Base-by-base conservation (phyloP, 2,329 filamentous ascomycete species). In the Fusarium sp. region DNA sequence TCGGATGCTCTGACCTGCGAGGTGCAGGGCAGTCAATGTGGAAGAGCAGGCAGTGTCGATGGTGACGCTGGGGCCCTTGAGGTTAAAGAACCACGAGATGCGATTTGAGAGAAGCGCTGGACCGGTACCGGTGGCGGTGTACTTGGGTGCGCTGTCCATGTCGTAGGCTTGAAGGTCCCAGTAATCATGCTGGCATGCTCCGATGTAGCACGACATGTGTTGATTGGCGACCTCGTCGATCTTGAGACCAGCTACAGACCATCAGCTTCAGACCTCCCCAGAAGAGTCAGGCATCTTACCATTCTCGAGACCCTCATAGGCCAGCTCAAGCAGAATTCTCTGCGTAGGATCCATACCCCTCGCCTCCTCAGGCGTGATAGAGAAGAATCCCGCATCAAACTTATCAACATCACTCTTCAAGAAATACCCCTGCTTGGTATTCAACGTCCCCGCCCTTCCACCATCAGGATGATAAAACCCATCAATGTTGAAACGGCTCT, bases 1-100 rank as follows among this genome's bases (percentile, higher is more conserved):
- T 26, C 54, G 62, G n/a, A 68, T 39, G 1, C 69, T 59, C 7
- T 61, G 57, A 3, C 44, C 24, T 22, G 61, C 61, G 54, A 69
- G 66, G 38, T 69, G 61, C 11, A 69, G 41, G 15, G 54, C 66
- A 50, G 35, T 48, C 42, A 69, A 41, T 2, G 47, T 38, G 4
- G 61, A 66, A 12, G 61, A 66, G 48, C 66, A 69, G 4, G 66
- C 66, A 7, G 66, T 69, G 38, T 66, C 53, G n/a, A 69, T 36
- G 11, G 66, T 69, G 18, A 66, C 36, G 18, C 66, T 69, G 8
- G 57, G 63, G 0, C 63, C 63, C 17, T 66, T 66, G 39, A 66
- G 57, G n/a, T 61, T 54, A 11, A 66, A 66, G 38, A 62, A 66
- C 38, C 38, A 66, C 5, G 57, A 54, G 2, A 59, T 38, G 3